Evolutionary conservation across 75 land plant species (phyloP).

Genomic region (Chamaecyparis obtusa): DNA sequence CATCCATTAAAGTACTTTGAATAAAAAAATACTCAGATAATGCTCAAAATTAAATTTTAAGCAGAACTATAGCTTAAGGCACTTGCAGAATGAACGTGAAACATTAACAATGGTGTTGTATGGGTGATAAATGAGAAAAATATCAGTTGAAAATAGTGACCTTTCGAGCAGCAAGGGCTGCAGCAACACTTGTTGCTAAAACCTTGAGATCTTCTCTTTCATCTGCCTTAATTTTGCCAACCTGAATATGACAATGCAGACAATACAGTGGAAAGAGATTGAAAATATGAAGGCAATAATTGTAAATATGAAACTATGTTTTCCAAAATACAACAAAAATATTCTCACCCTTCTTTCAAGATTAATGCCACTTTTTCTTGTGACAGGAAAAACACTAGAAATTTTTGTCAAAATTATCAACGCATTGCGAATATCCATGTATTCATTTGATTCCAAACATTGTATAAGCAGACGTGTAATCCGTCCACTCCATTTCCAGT

Average conservation of each 20-base stretch:
- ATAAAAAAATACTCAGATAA: neutral
- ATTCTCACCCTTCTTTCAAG: slow-evolving; percentile 84
- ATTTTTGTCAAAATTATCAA: slow-evolving; percentile 90
- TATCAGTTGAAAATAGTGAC: slow-evolving; percentile 30
- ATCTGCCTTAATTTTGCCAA: slow-evolving; percentile 92
- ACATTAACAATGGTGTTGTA: neutral
- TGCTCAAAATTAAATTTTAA: neutral
- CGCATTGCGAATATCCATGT: slow-evolving; percentile 97
- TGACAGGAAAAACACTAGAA: slow-evolving; percentile 90
- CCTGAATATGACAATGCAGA: slow-evolving; percentile 41
- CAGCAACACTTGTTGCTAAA: slow-evolving; percentile 96
- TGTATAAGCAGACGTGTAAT: slow-evolving; percentile 79
- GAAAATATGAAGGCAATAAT: neutral
- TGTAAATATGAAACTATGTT: neutral
- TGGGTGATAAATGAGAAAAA: neutral
- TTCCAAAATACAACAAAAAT: neutral
- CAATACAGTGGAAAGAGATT: neutral
- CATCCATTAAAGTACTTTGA: neutral
- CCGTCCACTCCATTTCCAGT: slow-evolving; percentile 92
- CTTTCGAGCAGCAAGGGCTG: slow-evolving; percentile 95
- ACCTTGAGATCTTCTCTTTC: slow-evolving; percentile 98
- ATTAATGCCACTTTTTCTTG: slow-evolving; percentile 80
- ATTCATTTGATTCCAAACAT: slow-evolving; percentile 94
- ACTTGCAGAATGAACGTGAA: neutral
- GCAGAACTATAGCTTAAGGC: neutral